Evolutionary conservation across 176 grass and related monocot species (phyloP), one percentile per base, ranked within the genome.

Genomic region (Carex scoparia): DNA sequence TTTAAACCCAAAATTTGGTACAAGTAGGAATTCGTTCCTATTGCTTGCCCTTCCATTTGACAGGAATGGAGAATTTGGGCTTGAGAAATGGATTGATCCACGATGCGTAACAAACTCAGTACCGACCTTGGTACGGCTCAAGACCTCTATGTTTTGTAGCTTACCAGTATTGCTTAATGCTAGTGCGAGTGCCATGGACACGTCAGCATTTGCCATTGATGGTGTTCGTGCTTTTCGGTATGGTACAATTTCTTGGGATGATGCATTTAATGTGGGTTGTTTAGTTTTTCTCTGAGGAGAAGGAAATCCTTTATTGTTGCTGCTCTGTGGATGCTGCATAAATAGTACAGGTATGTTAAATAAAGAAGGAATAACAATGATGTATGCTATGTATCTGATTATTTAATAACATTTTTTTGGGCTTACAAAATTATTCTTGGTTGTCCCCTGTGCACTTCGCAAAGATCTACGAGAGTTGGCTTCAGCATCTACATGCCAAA

Each of bases 121-220:
- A 19, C 89, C 89, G 15, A 90, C 71, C 38, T 67, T 84, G 61
- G 74, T 67, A 72, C 84, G 67, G 42, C 85, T 87, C 62, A 88
- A 51, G 48, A 94, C 60, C 51, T 91, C 85, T 19, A 98, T 86
- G 86, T 95, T 92, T 80, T 92, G 96, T n/a, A 94, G 93, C 85
- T 94, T 95, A 56, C 93, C 91, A 1, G 85, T 91, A 27, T 95
- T 92, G 89, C 91, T 94, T 69, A 99, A 88, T 33, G 93, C 96
- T 28, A 99, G 88, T 63, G 96, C 93, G 38, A 99, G 88, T 5
- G 96, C 91, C 93, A 94, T 94, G 70, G 92, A 92, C 69, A 90
- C 60, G 62, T 95, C 91, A 3, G 91, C 53, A 57, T 42, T 85
- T 81, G 72, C 87, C 15, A 83, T 54, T 85, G 67, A 35, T 33